Evolutionary conservation across 2,329 filamentous ascomycete genomes (phyloP).

Genomic region (Akanthomyces muscarius): DNA sequence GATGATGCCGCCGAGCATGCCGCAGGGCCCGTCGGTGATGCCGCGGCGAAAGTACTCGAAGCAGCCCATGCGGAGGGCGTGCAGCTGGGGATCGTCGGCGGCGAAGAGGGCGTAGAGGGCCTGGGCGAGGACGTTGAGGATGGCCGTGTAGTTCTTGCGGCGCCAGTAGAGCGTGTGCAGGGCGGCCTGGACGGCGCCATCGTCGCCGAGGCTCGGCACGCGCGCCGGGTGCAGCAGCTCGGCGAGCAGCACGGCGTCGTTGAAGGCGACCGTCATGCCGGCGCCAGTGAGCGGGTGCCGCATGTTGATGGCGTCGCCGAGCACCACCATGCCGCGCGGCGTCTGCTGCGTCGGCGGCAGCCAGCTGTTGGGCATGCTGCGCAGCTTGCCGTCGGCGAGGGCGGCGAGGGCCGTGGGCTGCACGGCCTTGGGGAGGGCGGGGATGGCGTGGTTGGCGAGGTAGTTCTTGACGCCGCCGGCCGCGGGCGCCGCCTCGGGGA

Average conservation of each 20-base stretch:
- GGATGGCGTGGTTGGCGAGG: constrained; percentile 74
- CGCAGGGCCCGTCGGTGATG: constrained; percentile 72
- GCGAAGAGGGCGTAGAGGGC: constrained; percentile 90
- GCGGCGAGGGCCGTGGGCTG: constrained; percentile 72
- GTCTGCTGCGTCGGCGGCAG: constrained; percentile 67
- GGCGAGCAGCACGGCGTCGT: constrained; percentile 77
- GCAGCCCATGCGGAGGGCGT: constrained; percentile 80
- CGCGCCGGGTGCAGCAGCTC: constrained; percentile 66
- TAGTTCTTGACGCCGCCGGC: constrained; percentile 83
- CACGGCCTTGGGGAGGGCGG: constrained; percentile 67
- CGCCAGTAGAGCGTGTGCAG: constrained; percentile 80
- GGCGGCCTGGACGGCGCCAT: constrained; percentile 59
- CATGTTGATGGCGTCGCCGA: constrained; percentile 98
- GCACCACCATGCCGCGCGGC: constrained; percentile 63
- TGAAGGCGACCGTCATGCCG: constrained; percentile 96
- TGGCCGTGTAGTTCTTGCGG: constrained; percentile 74
- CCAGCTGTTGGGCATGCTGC: constrained; percentile 93
- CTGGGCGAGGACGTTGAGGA: constrained; percentile 97
- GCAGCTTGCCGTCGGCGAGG: constrained; percentile 70
- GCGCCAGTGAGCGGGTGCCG: constrained; percentile 96
- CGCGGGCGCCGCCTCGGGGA: constrained; percentile 67
- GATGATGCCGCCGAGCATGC: constrained; percentile 77
- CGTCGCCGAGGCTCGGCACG: constrained; percentile 67
- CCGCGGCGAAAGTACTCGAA: constrained; percentile 85
- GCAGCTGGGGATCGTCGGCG: constrained; percentile 72